Evolutionary conservation across 1,284 basidiomycete genomes (phyloP).

Genomic region (Heterobasidion irregulare): DNA sequence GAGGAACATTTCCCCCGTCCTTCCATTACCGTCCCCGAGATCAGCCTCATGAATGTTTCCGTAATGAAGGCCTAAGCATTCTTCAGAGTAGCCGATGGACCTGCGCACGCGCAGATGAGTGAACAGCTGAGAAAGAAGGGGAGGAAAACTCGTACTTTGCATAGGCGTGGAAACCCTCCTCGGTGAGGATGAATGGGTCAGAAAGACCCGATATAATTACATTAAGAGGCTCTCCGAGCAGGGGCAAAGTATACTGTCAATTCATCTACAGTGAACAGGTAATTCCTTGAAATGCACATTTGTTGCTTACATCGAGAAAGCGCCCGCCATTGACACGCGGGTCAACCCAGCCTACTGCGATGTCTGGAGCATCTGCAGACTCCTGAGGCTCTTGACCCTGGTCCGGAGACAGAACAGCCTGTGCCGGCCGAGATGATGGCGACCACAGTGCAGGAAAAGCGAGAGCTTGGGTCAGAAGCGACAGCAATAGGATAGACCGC

Average conservation of each 20-base stretch:
- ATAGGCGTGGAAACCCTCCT: slow-evolving; percentile 30
- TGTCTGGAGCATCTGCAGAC: neutral
- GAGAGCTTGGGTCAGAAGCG: neutral
- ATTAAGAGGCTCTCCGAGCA: slow-evolving; percentile 35
- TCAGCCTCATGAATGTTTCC: slow-evolving; percentile 36
- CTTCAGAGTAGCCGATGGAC: slow-evolving; percentile 61
- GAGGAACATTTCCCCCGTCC: slow-evolving; percentile 31
- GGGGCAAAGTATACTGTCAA: slow-evolving; percentile 50
- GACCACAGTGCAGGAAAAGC: neutral
- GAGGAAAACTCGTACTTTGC: slow-evolving; percentile 26
- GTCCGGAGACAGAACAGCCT: neutral
- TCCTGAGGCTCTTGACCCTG: neutral
- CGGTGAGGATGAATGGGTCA: slow-evolving; percentile 33
- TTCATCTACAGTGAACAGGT: neutral
- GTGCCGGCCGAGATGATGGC: neutral
- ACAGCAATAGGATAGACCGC: neutral
- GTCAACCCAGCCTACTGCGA: slow-evolving; percentile 57
- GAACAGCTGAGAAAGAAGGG: neutral
- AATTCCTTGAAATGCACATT: slow-evolving; percentile 5
- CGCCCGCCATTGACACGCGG: slow-evolving; percentile 62
- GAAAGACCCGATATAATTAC: slow-evolving; percentile 37
- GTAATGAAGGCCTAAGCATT: slow-evolving; percentile 37
- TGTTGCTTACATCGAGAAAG: slow-evolving; percentile 53
- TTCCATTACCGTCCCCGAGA: slow-evolving; percentile 36
- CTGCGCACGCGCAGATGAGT: slow-evolving; percentile 16